A percentile compares a stretch with the other conserved stretches of the same genome.
Conservation (phyloP, 352 stramenopile species). For the Aphanomyces cochlioides region DNA sequence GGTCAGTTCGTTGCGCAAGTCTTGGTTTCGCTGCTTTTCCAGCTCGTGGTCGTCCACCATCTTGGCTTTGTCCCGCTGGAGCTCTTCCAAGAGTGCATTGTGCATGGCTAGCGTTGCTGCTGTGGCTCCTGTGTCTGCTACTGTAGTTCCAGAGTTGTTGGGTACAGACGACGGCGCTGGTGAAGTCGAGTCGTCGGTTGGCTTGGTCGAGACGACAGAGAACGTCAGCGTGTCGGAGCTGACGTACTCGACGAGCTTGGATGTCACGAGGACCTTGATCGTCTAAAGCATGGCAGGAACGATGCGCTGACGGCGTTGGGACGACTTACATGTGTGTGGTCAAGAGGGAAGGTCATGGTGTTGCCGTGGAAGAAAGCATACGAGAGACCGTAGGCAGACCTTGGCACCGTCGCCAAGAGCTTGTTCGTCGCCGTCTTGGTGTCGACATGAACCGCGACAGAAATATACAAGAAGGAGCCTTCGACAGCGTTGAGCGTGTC, state of each 20-base stretch:
- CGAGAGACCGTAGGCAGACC: background rate
- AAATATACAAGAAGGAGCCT: slow-evolving; percentile 20
- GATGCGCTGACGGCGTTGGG: background rate
- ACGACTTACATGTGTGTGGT: slow-evolving; percentile 10
- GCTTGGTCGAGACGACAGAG: background rate
- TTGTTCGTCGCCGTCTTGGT: background rate
- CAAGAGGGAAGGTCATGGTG: slow-evolving; percentile 6
- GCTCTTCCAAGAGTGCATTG: slow-evolving; percentile 22
- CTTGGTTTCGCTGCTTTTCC: slow-evolving; percentile 16
- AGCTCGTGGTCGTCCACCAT: slow-evolving; percentile 15
- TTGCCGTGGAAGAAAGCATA: slow-evolving; percentile 22
- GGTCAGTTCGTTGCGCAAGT: slow-evolving; percentile 13
- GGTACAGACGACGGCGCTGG: background rate
- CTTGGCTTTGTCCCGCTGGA: slow-evolving; percentile 15
- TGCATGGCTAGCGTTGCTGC: background rate
- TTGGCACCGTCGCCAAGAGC: background rate
- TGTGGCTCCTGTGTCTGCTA: background rate
- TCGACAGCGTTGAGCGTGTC: slow-evolving; percentile 9
- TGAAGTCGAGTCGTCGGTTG: background rate
- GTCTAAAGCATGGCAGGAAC: background rate
- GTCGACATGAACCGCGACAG: background rate
- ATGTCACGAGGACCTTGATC: slow-evolving; percentile 27
- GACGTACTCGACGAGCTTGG: slow-evolving; percentile 23
- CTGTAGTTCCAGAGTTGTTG: background rate
- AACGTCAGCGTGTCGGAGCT: slow-evolving; percentile 16